phyloP scores from a whole-genome alignment of 2,329 filamentous ascomycete species.

The Xylaria sp. region DNA sequence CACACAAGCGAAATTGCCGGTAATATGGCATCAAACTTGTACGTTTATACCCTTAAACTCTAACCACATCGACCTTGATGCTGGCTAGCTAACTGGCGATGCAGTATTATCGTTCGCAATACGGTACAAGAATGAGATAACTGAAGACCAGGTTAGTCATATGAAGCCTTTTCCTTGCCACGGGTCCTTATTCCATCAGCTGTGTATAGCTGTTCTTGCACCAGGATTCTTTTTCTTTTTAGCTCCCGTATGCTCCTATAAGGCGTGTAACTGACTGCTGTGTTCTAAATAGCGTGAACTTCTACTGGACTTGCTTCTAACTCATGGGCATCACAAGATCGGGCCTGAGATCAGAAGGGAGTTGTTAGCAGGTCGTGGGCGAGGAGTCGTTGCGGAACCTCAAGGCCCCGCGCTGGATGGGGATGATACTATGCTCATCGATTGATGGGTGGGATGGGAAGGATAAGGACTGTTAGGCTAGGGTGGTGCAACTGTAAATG shows the following conservation, averaged over 20 bases:
- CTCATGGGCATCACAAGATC: conserved; percentile 86
- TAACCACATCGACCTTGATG: too few relatives aligned
- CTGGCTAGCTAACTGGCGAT: conserved; percentile 12
- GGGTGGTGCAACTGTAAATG: neutral
- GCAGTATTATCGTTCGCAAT: conserved; percentile 86
- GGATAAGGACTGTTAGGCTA: neutral
- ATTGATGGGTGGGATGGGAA: conserved; percentile 43
- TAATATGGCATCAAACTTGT: conserved; percentile 92
- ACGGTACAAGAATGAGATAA: conserved; percentile 94
- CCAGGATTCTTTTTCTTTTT: neutral
- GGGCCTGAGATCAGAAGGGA: conserved; percentile 91
- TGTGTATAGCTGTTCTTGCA: neutral
- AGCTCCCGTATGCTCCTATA: neutral
- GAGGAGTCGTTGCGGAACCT: conserved; percentile 77
- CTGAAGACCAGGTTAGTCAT: conserved; percentile 76
- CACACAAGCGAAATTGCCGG: conserved; percentile 75
- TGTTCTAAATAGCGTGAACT: conserved; percentile 72
- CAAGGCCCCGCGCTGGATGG: conserved; percentile 70
- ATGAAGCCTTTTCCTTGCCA: neutral
- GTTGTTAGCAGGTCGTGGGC: conserved; percentile 84
- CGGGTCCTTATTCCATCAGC: neutral
- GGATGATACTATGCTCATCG: conserved; percentile 92
- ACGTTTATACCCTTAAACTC: neutral
- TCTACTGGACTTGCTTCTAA: conserved; percentile 84
- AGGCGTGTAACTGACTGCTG: conserved; percentile 9